Percentiles rank a stretch among this genome's conserved stretches.
These are phyloP conservation scores for Fusarium sp. DNA, from an alignment of 2,329 filamentous ascomycete genomes.

Conservation along the genomic window DNA sequence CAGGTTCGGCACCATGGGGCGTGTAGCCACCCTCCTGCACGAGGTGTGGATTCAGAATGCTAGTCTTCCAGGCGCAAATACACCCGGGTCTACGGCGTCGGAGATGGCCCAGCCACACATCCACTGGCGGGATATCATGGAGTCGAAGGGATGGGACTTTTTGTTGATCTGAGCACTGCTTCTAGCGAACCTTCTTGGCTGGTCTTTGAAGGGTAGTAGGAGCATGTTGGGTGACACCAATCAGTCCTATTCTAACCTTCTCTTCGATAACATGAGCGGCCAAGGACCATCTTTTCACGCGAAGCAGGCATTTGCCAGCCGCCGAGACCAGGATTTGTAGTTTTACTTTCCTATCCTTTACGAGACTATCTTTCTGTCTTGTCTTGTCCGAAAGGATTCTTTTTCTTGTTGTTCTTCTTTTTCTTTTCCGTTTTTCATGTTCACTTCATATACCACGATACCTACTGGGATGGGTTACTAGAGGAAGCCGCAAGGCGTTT, in stretches of 20 bases:
- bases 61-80: constrained; percentile 52
- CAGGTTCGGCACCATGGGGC: constrained; percentile 84
- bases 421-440: constrained; percentile 38
- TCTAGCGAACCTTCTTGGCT: constrained; percentile 46
- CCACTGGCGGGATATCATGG: constrained; percentile 96
- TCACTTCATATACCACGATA: constrained; percentile 47
- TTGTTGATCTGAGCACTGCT: constrained; percentile 74
- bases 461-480: constrained; percentile 50
- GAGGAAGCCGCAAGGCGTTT: constrained; percentile 55
- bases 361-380: constrained; percentile 37
- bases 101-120: constrained; percentile 68
- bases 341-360: constrained; percentile 5
- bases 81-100: constrained; percentile 49
- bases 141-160: constrained; percentile 89
- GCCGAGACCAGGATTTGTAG: constrained; percentile 31
- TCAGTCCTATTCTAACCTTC: constrained; percentile 34
- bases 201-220: constrained; percentile 50
- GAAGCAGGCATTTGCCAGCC: constrained; percentile 52
- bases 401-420: constrained; percentile 45
- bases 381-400: constrained; percentile 40
- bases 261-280: constrained; percentile 38
- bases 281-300: constrained; percentile 43
- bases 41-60: constrained; percentile 88
- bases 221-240: constrained; percentile 30
- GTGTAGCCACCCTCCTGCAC: constrained; percentile 78